Evolutionary conservation across 176 grass and related monocot species (phyloP), one percentile per base, ranked within the genome.

Genomic region (Melocanna baccifera): DNA sequence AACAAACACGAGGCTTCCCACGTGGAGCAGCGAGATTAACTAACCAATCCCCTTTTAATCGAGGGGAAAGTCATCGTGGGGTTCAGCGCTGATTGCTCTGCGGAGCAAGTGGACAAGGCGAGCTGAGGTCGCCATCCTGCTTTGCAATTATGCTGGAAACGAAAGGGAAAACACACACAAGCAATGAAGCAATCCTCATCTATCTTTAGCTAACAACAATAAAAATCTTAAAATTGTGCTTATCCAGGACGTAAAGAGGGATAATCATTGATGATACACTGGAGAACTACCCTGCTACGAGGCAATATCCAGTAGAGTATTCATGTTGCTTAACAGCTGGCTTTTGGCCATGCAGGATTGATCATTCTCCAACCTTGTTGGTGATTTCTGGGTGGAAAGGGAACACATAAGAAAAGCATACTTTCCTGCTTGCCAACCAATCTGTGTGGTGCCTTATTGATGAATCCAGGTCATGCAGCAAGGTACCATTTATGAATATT

Each of bases 291-390:
- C 13, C 76, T 41, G 77, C 28, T 30, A 32, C 58, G 50, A 75
- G 52, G 15, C 86, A 71, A 48, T 25, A 39, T 61, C 73, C 48
- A 14, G 23, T 9, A 70, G 42, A 50, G 19, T 39, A 25, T 9
- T 26, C 41, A 29, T 83, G 80, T 41, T 84, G 89, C 80, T 73
- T 67, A 25, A 79, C 80, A 90, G 80, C 89, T 90, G 84, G 79
- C 5, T 14, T 22, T 25, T 67, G 67, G 18, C 13, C 65, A 28
- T 48, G 71, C 0, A 6, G 4, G 15, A 51, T 19, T 55, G 37
- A 81, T 39, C 23, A 20, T 22, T 37, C 42, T 32, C 61, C 61
- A 47, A 26, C 6, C 48, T 22, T 59, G 85, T 69, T 76, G 62
- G 71, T 82, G 42, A 67, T 76, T 59, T 90, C 9, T 74, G 50